Evolutionary conservation across 192 early-diverging fungal species (phyloP).

Genomic region (Obelidium mucronatum): DNA sequence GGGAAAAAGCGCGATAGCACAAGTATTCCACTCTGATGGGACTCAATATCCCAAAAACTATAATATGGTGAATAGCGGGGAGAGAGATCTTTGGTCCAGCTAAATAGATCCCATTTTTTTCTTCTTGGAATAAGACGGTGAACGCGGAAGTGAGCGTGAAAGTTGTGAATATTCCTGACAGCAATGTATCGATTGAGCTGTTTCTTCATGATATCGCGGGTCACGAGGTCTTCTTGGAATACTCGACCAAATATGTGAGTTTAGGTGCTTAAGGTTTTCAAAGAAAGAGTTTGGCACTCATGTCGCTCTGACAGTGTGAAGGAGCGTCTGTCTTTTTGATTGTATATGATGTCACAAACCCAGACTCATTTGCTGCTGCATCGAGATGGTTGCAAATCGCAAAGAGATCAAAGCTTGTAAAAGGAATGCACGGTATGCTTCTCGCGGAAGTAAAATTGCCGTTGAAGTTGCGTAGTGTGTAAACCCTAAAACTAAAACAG

Average conservation of each 20-base stretch:
- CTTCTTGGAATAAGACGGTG: conserved; percentile 46
- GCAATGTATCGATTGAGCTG: conserved; percentile 53
- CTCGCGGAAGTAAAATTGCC: not conserved
- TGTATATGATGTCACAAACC: conserved; percentile 55
- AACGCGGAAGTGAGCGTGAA: conserved; percentile 59
- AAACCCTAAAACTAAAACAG: too few species aligned
- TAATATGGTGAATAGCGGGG: conserved; percentile 47
- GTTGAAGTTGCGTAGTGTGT: not conserved
- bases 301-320: conserved; percentile 35
- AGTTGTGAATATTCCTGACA: conserved; percentile 62
- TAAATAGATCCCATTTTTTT: not conserved
- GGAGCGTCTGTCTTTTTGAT: conserved; percentile 44
- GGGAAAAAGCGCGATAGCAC: conserved; percentile 55
- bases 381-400: conserved; percentile 50
- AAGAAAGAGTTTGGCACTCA: too few species aligned
- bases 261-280: too few species aligned
- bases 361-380: conserved; percentile 53
- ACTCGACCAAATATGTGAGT: conserved; percentile 27
- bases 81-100: too few species aligned
- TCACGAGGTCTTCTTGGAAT: conserved; percentile 43
- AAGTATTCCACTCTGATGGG: conserved; percentile 56
- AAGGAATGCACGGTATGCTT: conserved; percentile 32
- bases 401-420: conserved; percentile 42
- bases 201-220: conserved; percentile 56
- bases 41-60: conserved; percentile 51